Conservation (phyloP, 768 basidiomycete species). For the Auricularia sp. region DNA sequence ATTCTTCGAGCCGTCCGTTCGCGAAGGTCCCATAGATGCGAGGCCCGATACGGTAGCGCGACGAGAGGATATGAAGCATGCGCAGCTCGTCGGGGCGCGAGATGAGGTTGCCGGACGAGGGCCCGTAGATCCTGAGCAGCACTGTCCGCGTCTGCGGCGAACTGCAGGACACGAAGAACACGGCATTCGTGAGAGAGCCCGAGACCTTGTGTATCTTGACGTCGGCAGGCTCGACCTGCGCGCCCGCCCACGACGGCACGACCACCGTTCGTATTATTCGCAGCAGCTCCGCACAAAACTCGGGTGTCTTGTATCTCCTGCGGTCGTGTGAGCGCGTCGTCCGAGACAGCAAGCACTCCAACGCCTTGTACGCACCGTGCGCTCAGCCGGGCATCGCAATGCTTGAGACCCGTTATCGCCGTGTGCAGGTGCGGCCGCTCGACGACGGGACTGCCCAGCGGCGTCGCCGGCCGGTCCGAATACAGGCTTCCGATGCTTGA, state of each 20-base stretch:
- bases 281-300: conserved; percentile 47
- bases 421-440: neutral
- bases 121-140: conserved; percentile 85
- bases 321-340: conserved; percentile 10
- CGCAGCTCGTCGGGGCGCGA: conserved; percentile 80
- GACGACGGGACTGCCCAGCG: neutral
- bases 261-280: conserved; percentile 44
- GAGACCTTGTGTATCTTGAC: conserved; percentile 72
- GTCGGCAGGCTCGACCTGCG: conserved; percentile 15
- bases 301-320: conserved; percentile 55
- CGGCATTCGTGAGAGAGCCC: conserved; percentile 89
- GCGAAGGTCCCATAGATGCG: conserved; percentile 88
- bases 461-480: neutral
- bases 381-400: neutral
- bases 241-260: conserved; percentile 44
- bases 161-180: conserved; percentile 87
- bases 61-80: conserved; percentile 82
- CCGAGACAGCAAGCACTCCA: neutral
- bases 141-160: conserved; percentile 47
- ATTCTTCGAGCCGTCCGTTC: conserved; percentile 93
- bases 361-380: neutral
- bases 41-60: conserved; percentile 80
- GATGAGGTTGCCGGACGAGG: conserved; percentile 77
- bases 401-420: conserved; percentile 1
- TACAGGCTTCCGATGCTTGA: neutral